These are phyloP conservation scores for Torrubiellomyces zombiae DNA, from an alignment of 2,329 filamentous ascomycete genomes.

Conservation along the genomic window DNA sequence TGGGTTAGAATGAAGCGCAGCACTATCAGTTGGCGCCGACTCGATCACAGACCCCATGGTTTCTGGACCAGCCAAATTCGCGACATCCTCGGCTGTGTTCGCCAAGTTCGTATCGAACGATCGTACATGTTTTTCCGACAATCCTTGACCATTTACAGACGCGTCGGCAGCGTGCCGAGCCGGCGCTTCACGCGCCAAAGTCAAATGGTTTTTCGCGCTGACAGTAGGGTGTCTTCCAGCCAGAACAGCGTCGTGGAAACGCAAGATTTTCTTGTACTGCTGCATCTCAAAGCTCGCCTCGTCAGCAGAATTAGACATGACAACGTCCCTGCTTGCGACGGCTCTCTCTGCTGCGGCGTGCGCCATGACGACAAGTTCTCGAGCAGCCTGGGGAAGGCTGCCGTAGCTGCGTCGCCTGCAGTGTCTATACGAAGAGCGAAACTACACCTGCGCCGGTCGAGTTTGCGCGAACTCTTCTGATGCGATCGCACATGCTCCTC, in stretches of 20 bases:
- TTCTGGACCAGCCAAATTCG: too few relatives aligned
- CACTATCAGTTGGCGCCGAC: too few relatives aligned
- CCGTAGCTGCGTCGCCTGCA: too few relatives aligned
- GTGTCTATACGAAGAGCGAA: too few relatives aligned
- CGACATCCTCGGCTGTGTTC: too few relatives aligned
- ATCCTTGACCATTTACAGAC: slow-evolving; percentile 6
- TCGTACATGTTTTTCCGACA: too few relatives aligned
- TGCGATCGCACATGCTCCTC: too few relatives aligned
- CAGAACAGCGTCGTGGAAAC: slow-evolving; percentile 64
- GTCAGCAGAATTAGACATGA: slow-evolving; percentile 17
- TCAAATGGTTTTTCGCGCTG: slow-evolving; percentile 21
- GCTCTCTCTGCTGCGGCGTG: slow-evolving; percentile 8
- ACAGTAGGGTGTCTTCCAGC: slow-evolving; percentile 56
- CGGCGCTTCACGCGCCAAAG: slow-evolving; percentile 4
- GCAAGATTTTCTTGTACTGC: slow-evolving; percentile 67
- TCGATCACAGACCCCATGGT: too few relatives aligned
- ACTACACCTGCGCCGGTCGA: too few relatives aligned
- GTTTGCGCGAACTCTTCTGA: too few relatives aligned
- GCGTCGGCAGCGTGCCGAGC: slow-evolving; percentile 4
- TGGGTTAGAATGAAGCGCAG: too few relatives aligned
- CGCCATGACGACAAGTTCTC: slow-evolving; percentile 11
- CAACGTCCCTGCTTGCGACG: slow-evolving; percentile 5
- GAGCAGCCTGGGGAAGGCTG: slow-evolving; percentile 2
- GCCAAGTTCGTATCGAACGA: too few relatives aligned
- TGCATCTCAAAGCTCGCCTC: slow-evolving; percentile 39